phyloP scores from a whole-genome alignment of 768 basidiomycete species.

The Collybia sp. region DNA sequence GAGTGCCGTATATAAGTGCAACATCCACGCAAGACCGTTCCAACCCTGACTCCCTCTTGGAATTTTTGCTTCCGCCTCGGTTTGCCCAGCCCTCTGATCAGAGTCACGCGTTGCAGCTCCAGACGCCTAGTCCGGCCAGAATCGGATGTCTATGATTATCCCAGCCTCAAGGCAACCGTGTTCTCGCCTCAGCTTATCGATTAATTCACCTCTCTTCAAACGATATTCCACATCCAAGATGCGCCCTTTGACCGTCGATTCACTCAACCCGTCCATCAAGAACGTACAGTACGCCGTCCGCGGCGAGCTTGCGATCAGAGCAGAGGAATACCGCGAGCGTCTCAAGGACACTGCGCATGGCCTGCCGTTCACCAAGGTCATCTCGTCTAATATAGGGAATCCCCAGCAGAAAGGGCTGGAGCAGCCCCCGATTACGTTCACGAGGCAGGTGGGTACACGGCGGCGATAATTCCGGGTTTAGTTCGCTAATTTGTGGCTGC shows the following conservation, averaged over 20 bases:
- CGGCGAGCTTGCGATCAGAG: constrained; percentile 93
- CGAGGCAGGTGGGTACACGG: constrained; percentile 70
- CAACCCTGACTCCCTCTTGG: too few relatives aligned
- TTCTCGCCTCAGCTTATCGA: neutral
- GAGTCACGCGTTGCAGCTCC: too few relatives aligned
- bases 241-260: constrained; percentile 58
- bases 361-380: constrained; percentile 85
- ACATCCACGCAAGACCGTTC: too few relatives aligned
- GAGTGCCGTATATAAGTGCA: too few relatives aligned
- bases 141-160: too few relatives aligned
- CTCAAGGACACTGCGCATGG: constrained; percentile 54
- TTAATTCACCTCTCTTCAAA: constrained; percentile 3
- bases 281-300: constrained; percentile 96
- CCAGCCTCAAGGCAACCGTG: too few relatives aligned
- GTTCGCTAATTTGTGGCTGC: constrained; percentile 5
- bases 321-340: constrained; percentile 73
- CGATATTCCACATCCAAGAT: constrained; percentile 26
- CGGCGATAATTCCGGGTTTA: neutral
- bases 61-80: too few relatives aligned
- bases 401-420: constrained; percentile 95
- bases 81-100: too few relatives aligned
- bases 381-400: constrained; percentile 96
- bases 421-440: constrained; percentile 90
- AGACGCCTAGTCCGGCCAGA: too few relatives aligned
- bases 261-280: constrained; percentile 79